Conservation (phyloP, 2,329 filamentous ascomycete species). For the Fusarium sp. region DNA sequence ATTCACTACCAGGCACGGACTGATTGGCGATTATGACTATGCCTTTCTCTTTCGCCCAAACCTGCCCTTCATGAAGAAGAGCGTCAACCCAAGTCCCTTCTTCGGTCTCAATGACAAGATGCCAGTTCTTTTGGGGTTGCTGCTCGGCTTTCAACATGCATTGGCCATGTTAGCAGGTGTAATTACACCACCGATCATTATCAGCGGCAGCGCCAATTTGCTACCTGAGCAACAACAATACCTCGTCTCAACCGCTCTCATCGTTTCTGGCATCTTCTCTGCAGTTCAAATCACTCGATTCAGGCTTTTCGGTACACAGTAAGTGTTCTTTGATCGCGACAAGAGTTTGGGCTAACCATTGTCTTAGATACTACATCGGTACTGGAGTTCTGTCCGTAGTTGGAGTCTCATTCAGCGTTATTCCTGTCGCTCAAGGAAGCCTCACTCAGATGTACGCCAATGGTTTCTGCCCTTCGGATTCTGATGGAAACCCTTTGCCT, state of each 20-base stretch:
- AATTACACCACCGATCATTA: slow-evolving; percentile 81
- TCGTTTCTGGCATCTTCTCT: slow-evolving; percentile 80
- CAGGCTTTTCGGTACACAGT: slow-evolving; percentile 73
- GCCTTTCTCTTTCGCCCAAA: slow-evolving; percentile 84
- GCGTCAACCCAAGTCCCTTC: slow-evolving; percentile 69
- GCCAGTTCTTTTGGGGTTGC: slow-evolving; percentile 76
- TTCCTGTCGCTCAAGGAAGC: slow-evolving; percentile 65
- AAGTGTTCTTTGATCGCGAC: slow-evolving; percentile 26
- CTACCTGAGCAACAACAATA: slow-evolving; percentile 72
- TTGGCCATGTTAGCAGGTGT: slow-evolving; percentile 80
- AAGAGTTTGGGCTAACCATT: not conserved
- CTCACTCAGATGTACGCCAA: slow-evolving; percentile 81
- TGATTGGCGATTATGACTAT: slow-evolving; percentile 91
- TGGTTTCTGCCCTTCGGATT: slow-evolving; percentile 70
- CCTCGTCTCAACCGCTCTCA: slow-evolving; percentile 79
- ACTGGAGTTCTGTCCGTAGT: slow-evolving; percentile 84
- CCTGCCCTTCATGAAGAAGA: slow-evolving; percentile 79
- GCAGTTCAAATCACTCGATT: slow-evolving; percentile 81
- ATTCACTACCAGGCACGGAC: slow-evolving; percentile 71
- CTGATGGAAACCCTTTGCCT: slow-evolving; percentile 72
- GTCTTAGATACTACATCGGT: slow-evolving; percentile 74
- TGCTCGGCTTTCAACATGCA: slow-evolving; percentile 83
- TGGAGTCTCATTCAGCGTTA: slow-evolving; percentile 59
- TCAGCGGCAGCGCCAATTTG: slow-evolving; percentile 73
- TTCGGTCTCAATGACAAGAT: slow-evolving; percentile 85